Evolutionary conservation across 1,139 yeast genomes (phyloP).

Genomic region (Tardiomyces blankii): DNA sequence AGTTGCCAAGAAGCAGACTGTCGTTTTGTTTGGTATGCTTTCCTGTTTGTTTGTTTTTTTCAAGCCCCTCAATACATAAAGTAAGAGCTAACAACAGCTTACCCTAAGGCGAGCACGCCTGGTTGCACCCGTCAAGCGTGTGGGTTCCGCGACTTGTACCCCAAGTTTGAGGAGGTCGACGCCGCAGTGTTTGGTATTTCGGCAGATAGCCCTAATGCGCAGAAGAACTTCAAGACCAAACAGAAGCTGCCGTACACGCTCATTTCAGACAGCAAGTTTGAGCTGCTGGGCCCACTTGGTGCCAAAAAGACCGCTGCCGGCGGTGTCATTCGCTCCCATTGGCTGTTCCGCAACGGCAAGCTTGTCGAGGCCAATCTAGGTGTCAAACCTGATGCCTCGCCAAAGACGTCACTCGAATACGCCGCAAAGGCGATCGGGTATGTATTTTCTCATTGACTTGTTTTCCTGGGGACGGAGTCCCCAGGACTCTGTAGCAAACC

Average conservation of each 20-base stretch:
- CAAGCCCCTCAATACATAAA: no score
- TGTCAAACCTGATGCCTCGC: slow-evolving; percentile 72
- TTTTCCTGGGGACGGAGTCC: no score
- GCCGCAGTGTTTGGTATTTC: slow-evolving; percentile 24
- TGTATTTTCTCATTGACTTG: no score
- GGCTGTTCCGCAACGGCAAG: slow-evolving; percentile 75
- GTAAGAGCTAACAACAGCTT: slow-evolving; percentile 31
- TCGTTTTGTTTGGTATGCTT: slow-evolving; percentile 35
- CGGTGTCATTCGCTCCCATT: slow-evolving; percentile 79
- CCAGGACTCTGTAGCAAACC: no score
- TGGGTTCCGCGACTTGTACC: slow-evolving; percentile 66
- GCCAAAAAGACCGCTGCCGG: slow-evolving; percentile 64
- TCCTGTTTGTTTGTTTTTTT: slow-evolving; percentile 26
- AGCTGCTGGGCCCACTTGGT: slow-evolving; percentile 64
- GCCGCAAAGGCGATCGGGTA: not conserved
- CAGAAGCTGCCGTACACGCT: slow-evolving; percentile 64
- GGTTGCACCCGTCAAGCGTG: slow-evolving; percentile 89
- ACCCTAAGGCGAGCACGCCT: slow-evolving; percentile 90
- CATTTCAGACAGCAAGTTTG: slow-evolving; percentile 62
- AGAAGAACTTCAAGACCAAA: slow-evolving; percentile 61
- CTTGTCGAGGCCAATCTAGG: slow-evolving; percentile 52
- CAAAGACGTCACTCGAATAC: slow-evolving; percentile 37
- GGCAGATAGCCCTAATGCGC: slow-evolving; percentile 34
- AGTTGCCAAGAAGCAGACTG: slow-evolving; percentile 12
- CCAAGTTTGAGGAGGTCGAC: slow-evolving; percentile 37